Evolutionary conservation across 805 yeast genomes (phyloP).

Genomic region (Lipomyces yamadae): DNA sequence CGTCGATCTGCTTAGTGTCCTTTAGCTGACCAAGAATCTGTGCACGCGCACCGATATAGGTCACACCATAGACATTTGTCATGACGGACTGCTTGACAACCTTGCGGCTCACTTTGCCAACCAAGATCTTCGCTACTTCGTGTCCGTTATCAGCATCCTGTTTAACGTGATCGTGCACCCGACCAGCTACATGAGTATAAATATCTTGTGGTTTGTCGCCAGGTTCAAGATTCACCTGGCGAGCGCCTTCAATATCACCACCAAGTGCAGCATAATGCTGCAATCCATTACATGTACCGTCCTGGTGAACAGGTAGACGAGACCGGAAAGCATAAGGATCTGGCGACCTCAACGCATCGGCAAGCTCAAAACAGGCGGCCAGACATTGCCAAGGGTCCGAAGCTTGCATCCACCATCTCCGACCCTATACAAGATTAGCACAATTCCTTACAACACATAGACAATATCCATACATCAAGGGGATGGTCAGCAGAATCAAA

Average conservation of each 20-base stretch:
- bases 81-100: constrained; percentile 96
- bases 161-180: constrained; percentile 55
- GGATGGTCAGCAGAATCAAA: constrained; percentile 57
- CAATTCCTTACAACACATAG: not conserved
- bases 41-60: constrained; percentile 87
- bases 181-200: constrained; percentile 58
- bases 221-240: constrained; percentile 62
- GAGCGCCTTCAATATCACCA: constrained; percentile 68
- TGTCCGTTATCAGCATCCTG: constrained; percentile 49
- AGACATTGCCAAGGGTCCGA: constrained; percentile 69
- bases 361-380: constrained; percentile 59
- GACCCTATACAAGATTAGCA: constrained; percentile 36
- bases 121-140: constrained; percentile 50
- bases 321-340: constrained; percentile 58
- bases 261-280: constrained; percentile 77
- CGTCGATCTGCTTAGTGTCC: constrained; percentile 58
- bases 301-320: constrained; percentile 65
- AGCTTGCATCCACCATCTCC: constrained; percentile 61
- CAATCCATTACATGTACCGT: constrained; percentile 70
- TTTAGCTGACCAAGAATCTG: constrained; percentile 82
- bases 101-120: constrained; percentile 75
- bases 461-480: constrained; percentile 38
- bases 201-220: constrained; percentile 66
- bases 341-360: constrained; percentile 53
- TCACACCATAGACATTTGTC: constrained; percentile 98